Percentiles rank a stretch among this genome's conserved stretches.
phyloP scores from a whole-genome alignment of 2,329 filamentous ascomycete species.

The Cucurbitaria berberidis region DNA sequence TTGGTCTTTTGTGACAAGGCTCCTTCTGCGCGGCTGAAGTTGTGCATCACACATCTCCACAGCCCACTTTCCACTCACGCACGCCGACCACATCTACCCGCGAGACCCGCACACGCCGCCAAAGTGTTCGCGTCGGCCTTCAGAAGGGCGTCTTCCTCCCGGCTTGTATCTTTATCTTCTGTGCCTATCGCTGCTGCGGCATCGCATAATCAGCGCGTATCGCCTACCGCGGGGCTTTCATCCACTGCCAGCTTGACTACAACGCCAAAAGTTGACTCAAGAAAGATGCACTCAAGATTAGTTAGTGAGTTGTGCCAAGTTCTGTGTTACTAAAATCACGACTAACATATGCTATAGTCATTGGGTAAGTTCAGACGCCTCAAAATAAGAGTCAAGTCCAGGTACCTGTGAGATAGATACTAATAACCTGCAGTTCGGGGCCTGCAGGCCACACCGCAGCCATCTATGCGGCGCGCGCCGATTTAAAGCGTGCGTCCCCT shows the following conservation, averaged over 20 bases:
- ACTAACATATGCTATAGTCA: slow-evolving; percentile 42
- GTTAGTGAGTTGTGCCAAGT: slow-evolving; percentile 69
- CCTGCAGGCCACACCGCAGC: slow-evolving; percentile 97
- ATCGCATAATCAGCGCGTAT: slow-evolving; percentile 67
- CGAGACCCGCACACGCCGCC: slow-evolving; percentile 59
- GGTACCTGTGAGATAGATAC: slow-evolving; percentile 30
- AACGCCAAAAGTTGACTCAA: slow-evolving; percentile 42
- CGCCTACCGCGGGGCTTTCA: slow-evolving; percentile 49
- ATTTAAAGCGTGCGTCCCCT: slow-evolving; percentile 74
- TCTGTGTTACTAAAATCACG: slow-evolving; percentile 1
- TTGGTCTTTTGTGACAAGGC: slow-evolving; percentile 15
- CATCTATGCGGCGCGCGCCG: slow-evolving; percentile 92
- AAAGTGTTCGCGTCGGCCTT: slow-evolving; percentile 92
- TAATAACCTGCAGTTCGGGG: slow-evolving; percentile 72
- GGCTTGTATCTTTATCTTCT: slow-evolving; percentile 75
- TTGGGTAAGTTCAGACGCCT: slow-evolving; percentile 39
- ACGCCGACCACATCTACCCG: slow-evolving; percentile 24
- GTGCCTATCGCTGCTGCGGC: slow-evolving; percentile 76
- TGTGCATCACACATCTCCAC: slow-evolving; percentile 2
- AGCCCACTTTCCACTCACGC: slow-evolving; percentile 24
- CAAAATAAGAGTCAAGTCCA: slow-evolving; percentile 8
- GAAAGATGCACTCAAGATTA: slow-evolving; percentile 90
- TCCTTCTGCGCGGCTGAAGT: slow-evolving; percentile 8
- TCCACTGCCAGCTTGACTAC: slow-evolving; percentile 45
- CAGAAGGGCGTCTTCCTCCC: slow-evolving; percentile 64